Conservation (phyloP, 2,329 filamentous ascomycete genomes). For the Alternaria sp. region DNA sequence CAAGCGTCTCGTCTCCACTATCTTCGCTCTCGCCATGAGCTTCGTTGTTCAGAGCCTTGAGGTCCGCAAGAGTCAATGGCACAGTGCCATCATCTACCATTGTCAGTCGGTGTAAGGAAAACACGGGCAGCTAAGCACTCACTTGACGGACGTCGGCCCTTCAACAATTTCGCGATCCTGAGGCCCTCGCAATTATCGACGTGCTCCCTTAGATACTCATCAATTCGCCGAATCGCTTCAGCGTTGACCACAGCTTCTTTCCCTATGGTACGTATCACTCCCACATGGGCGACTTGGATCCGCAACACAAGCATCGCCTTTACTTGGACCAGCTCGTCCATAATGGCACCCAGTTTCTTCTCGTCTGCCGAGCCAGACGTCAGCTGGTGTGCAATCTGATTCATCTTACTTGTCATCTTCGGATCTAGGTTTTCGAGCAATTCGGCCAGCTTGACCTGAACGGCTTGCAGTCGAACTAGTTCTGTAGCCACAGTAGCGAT, state of each 20-base stretch:
- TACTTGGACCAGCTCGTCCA: slow-evolving; percentile 26
- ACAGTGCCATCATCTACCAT: background rate
- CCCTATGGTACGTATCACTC: slow-evolving; percentile 19
- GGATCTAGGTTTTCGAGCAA: slow-evolving; percentile 7
- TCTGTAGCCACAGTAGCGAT: background rate
- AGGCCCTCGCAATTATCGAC: background rate
- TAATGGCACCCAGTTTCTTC: slow-evolving; percentile 24
- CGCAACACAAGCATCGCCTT: slow-evolving; percentile 21
- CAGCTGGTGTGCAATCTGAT: slow-evolving; percentile 25
- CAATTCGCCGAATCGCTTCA: slow-evolving; percentile 22
- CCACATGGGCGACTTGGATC: slow-evolving; percentile 29
- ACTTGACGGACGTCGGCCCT: background rate
- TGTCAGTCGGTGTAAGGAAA: background rate
- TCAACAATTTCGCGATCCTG: background rate
- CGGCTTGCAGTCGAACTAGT: background rate
- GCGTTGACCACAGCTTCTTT: slow-evolving; percentile 22
- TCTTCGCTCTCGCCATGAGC: background rate
- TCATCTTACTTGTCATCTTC: slow-evolving; percentile 12
- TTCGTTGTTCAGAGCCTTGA: background rate
- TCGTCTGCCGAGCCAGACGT: slow-evolving; percentile 24
- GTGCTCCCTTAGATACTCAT: slow-evolving; percentile 8
- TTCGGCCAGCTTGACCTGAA: background rate
- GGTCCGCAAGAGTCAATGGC: background rate
- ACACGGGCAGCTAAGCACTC: background rate
- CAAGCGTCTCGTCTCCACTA: background rate